phyloP scores from a whole-genome alignment of 1,284 basidiomycete species.

The Cutaneotrichosporon sp. region DNA sequence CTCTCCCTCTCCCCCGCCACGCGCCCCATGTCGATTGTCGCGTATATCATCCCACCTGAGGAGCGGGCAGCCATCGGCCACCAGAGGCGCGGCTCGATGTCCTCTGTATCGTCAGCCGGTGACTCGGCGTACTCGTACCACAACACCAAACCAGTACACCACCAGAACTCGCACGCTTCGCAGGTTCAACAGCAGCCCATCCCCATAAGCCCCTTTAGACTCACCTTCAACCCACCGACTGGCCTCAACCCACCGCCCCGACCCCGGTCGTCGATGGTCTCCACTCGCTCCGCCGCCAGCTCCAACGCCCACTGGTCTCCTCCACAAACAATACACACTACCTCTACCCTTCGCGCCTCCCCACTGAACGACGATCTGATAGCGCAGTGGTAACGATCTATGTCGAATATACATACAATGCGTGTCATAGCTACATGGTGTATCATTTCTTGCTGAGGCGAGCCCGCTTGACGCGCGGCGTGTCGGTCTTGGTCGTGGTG shows the following conservation, averaged over 20 bases:
- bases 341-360: background rate
- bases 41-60: conserved; percentile 23
- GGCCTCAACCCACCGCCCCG: conserved; percentile 5
- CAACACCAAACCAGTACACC: background rate
- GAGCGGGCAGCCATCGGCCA: conserved; percentile 19
- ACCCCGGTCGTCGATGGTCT: conserved; percentile 3
- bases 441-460: conserved; percentile 3
- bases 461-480: background rate
- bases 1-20: background rate
- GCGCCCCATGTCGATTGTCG: conserved; percentile 5
- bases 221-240: background rate
- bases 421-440: conserved; percentile 2
- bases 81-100: background rate
- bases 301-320: background rate
- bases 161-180: background rate
- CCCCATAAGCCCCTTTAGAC: conserved; percentile 4
- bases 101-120: background rate
- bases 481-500: background rate
- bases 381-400: background rate
- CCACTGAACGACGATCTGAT: background rate
- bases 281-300: background rate
- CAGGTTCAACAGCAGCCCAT: background rate
- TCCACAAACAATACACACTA: background rate
- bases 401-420: background rate
- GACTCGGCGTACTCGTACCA: background rate